Conservation (phyloP, 2,329 filamentous ascomycete genomes). For the Hymenoscyphus fructigenus region DNA sequence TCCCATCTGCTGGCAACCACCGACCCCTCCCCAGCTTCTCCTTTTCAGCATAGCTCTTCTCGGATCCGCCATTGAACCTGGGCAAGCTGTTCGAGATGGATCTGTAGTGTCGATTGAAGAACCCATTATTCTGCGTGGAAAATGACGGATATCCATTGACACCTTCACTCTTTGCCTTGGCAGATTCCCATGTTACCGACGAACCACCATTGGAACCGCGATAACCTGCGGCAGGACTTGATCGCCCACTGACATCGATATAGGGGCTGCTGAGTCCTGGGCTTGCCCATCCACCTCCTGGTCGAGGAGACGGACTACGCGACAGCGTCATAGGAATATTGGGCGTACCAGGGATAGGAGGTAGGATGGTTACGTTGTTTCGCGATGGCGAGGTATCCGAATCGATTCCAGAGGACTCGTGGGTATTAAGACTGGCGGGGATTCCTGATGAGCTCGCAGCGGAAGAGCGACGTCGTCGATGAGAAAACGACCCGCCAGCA, state of each 20-base stretch:
- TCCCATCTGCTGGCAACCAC: conserved; percentile 49
- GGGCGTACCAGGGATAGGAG: conserved; percentile 48
- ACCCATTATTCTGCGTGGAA: conserved; percentile 77
- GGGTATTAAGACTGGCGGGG: conserved; percentile 28
- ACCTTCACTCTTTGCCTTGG: conserved; percentile 73
- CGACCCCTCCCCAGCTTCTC: conserved; percentile 68
- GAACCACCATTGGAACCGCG: conserved; percentile 54
- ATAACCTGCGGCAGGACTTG: conserved; percentile 57
- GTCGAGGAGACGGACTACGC: conserved; percentile 81
- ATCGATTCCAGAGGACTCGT: conserved; percentile 21
- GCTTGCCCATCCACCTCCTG: conserved; percentile 85
- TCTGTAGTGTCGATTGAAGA: conserved; percentile 82
- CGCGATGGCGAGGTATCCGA: conserved; percentile 20
- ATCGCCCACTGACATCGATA: conserved; percentile 58
- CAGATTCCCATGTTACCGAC: conserved; percentile 75
- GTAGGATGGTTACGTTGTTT: conserved; percentile 24
- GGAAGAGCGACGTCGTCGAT: conserved; percentile 37
- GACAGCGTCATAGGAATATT: conserved; percentile 74
- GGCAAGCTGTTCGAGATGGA: conserved; percentile 78
- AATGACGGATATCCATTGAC: conserved; percentile 76
- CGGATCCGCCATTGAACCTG: conserved; percentile 57
- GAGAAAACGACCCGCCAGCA: conserved; percentile 32
- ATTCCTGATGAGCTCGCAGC: conserved; percentile 32
- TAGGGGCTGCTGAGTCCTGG: conserved; percentile 70
- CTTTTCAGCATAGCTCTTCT: conserved; percentile 64